These are phyloP conservation scores for Pichia sp. DNA, from an alignment of 1,139 yeast species.

Conservation along the genomic window DNA sequence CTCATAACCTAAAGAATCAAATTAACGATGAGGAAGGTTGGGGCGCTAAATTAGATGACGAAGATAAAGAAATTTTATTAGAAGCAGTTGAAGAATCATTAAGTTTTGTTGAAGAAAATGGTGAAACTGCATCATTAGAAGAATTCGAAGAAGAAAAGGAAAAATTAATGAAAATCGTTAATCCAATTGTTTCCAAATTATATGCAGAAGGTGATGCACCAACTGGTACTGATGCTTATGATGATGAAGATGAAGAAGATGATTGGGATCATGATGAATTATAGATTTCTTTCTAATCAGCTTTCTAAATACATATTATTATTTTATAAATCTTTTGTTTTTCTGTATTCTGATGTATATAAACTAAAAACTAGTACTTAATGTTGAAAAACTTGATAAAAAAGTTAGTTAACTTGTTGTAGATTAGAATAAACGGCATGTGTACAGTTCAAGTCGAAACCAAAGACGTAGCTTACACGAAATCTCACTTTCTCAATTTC, in stretches of 20 bases:
- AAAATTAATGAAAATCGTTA: constrained; percentile 73
- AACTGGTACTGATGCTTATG: constrained; percentile 28
- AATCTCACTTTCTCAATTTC: neutral
- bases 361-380: neutral
- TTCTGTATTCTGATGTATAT: neutral
- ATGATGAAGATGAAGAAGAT: constrained; percentile 28
- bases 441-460: too few species aligned
- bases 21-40: constrained; percentile 29
- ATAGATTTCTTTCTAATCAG: constrained; percentile 11
- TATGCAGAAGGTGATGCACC: constrained; percentile 62
- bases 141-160: constrained; percentile 93
- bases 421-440: neutral
- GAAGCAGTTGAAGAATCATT: constrained; percentile 86
- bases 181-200: constrained; percentile 88
- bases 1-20: constrained; percentile 67
- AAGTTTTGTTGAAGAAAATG: constrained; percentile 87
- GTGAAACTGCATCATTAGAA: constrained; percentile 77
- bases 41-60: constrained; percentile 66
- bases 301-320: neutral
- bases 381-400: too few species aligned
- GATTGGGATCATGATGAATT: constrained; percentile 33
- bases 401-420: too few species aligned
- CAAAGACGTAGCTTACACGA: too few species aligned
- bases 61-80: constrained; percentile 82
- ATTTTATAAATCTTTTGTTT: neutral